Evolutionary conservation across 2,329 filamentous ascomycete genomes (phyloP), one percentile per base, ranked within the genome.

Genomic region (Didymosphaeria variabile): DNA sequence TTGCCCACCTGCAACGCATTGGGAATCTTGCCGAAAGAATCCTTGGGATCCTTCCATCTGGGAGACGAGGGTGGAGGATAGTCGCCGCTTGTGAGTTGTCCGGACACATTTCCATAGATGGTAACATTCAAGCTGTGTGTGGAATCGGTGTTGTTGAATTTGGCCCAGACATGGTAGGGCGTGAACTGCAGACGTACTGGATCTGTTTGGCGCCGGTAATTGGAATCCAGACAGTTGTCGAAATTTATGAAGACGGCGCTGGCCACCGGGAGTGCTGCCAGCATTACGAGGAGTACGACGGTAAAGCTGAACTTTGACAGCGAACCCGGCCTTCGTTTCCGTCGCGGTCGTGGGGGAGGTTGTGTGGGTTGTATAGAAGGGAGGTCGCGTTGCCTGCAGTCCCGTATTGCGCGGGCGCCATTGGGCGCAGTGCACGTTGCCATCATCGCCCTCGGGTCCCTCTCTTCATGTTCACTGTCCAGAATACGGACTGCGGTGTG

Each of bases 91-190:
- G 83, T 83, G 47, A 86, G 84, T 54, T 90, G 87, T 50, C 95
- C 95, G 9, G 90, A 91, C 32, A 98, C 93, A 78, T 98, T 97
- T 55, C 94, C 94, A 82, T 93, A 98, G 50, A 97, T 86, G 1
- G 89, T 95, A 58, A 97, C 82, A 64, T 87, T 88, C 52, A 99
- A 83, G 44, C 85, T 87, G 73, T 94, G 88, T 54, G 81, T 84
- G 5, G 86, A 76, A 64, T 86, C 80, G 15, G 81, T 77, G 31
- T 86, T 84, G 70, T 92, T 86, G 81, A 97, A 97, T 21, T 81
- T 80, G 59, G 92, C 94, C 70, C 91, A 88, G 59, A 95, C 87
- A 68, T 86, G 88, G 38, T 90, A 78, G 2, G 95, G 94, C 13
- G 88, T 83, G 82, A 94, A 97, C 81, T 97, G 93, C 34, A 98